These are phyloP conservation scores for Tephrocybe rancida DNA, from an alignment of 768 basidiomycete genomes.

Conservation along the genomic window DNA sequence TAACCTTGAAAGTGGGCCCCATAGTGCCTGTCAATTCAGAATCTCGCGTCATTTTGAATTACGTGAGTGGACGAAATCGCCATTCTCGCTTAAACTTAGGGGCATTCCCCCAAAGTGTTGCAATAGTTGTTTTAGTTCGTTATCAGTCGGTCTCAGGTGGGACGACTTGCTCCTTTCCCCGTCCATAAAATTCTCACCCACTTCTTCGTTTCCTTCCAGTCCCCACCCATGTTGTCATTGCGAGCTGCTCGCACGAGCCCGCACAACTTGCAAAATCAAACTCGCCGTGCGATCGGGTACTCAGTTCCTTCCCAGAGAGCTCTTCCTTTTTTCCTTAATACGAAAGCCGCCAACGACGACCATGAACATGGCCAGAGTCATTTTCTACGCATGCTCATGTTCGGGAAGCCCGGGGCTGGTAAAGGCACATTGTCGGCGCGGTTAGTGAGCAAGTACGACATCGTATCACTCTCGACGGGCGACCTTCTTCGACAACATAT, in stretches of 20 bases:
- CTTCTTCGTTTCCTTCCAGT: not conserved
- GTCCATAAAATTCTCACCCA: not conserved
- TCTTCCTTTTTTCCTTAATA: conserved; percentile 53
- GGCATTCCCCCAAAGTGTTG: conserved; percentile 10
- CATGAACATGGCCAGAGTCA: conserved; percentile 32
- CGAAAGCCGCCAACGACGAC: conserved; percentile 39
- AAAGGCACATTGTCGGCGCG: conserved; percentile 83
- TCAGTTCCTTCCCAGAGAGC: conserved; percentile 40
- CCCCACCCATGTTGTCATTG: conserved; percentile 18
- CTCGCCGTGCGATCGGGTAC: conserved; percentile 27
- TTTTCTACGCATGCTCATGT: conserved; percentile 69
- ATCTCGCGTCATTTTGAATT: conserved; percentile 4
- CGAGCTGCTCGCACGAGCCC: conserved; percentile 6
- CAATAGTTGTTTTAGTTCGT: conserved; percentile 1
- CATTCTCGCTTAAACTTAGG: conserved; percentile 8
- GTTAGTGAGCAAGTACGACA: conserved; percentile 80
- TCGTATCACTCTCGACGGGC: conserved; percentile 78
- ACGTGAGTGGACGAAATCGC: conserved; percentile 2
- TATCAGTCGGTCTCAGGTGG: conserved; percentile 17
- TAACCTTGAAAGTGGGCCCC: not conserved
- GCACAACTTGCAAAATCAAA: conserved; percentile 2
- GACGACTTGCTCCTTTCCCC: conserved; percentile 3
- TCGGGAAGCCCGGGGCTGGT: conserved; percentile 81
- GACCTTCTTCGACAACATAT: conserved; percentile 89
- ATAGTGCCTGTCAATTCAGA: not conserved